Percentiles rank a stretch among this genome's conserved stretches.
Evolutionary conservation across 805 yeast genomes (phyloP).

Genomic region (Lachancea sp.): DNA sequence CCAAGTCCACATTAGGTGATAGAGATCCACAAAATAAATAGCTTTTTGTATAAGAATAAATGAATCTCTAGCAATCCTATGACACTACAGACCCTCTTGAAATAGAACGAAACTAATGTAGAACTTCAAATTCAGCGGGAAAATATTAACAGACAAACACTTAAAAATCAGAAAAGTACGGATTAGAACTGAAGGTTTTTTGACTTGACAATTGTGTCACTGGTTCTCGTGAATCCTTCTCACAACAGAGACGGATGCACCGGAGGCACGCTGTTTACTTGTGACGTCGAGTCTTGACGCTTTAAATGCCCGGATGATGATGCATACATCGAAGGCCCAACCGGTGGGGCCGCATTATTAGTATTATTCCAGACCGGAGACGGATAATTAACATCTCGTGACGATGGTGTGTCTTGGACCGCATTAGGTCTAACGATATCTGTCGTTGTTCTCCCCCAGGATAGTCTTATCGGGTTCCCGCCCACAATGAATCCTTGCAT

Average conservation of each 20-base stretch:
- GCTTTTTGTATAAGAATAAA: too few species aligned
- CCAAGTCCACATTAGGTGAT: too few species aligned
- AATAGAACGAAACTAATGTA: too few species aligned
- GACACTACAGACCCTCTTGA: too few species aligned
- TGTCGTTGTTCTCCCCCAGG: conserved; percentile 58
- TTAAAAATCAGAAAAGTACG: neutral
- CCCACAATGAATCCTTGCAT: conserved; percentile 75
- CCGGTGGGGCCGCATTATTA: neutral
- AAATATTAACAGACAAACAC: too few species aligned
- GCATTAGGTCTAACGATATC: conserved; percentile 3
- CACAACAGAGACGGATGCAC: conserved; percentile 19
- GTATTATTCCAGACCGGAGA: conserved; percentile 7
- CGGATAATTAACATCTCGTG: neutral
- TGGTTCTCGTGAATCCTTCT: neutral
- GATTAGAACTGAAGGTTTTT: neutral
- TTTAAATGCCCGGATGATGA: conserved; percentile 4
- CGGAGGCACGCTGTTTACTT: conserved; percentile 14
- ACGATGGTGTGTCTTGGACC: conserved; percentile 6
- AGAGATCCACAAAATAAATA: too few species aligned
- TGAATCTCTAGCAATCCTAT: too few species aligned
- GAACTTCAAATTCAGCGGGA: too few species aligned
- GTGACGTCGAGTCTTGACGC: conserved; percentile 3
- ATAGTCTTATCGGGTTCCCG: conserved; percentile 64
- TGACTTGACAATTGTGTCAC: neutral
- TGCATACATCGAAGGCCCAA: conserved; percentile 4